A percentile compares a stretch with the other conserved stretches of the same genome.
These are phyloP conservation scores for Ilyonectria destructans DNA, from an alignment of 2,329 filamentous ascomycete species.

Conservation along the genomic window DNA sequence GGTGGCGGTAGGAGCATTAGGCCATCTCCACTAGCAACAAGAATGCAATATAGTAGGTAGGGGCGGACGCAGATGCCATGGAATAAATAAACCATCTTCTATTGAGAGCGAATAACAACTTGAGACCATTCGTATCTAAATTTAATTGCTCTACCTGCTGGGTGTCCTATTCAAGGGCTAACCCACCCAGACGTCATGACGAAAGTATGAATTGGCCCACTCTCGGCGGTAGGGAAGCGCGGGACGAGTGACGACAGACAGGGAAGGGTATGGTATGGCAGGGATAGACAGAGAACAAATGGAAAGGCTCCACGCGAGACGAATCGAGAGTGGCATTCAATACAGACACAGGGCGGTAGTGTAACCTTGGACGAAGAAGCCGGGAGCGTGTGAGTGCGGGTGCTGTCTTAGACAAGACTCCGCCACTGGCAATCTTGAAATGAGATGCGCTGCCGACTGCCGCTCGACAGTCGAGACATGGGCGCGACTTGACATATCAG, in stretches of 20 bases:
- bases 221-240: constrained; percentile 3
- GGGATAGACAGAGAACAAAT: constrained; percentile 1
- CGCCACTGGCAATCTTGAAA: constrained; percentile 17
- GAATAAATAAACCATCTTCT: not conserved
- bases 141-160: not conserved
- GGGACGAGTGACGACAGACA: not conserved
- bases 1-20: constrained; percentile 1
- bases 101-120: not conserved
- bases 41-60: not conserved
- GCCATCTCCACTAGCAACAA: constrained; percentile 27
- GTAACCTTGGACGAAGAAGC: constrained; percentile 19
- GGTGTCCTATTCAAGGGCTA: not conserved
- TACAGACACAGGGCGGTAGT: constrained; percentile 16
- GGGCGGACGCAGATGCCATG: not conserved
- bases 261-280: constrained; percentile 7
- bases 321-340: constrained; percentile 14
- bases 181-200: not conserved
- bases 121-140: not conserved
- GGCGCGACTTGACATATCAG: constrained; percentile 17
- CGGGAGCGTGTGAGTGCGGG: constrained; percentile 13
- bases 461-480: constrained; percentile 21
- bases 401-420: constrained; percentile 5
- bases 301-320: constrained; percentile 13
- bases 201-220: not conserved
- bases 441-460: constrained; percentile 22